Percentiles rank a stretch among this genome's conserved stretches.
Evolutionary conservation across 352 stramenopile genomes (phyloP).

Genomic region (Elongisporangium anandrum): DNA sequence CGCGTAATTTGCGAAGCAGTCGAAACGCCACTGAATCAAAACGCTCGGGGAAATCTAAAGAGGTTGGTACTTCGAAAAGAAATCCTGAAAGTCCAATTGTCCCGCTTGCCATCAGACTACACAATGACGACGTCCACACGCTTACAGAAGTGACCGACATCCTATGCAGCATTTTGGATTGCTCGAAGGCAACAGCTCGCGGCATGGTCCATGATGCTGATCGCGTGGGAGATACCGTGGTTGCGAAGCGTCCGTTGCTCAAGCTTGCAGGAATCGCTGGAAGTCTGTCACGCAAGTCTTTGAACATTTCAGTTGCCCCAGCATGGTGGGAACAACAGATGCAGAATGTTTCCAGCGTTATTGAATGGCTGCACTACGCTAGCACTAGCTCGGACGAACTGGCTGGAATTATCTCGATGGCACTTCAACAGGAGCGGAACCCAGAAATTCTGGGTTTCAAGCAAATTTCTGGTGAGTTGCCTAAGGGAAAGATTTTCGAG

Average conservation of each 20-base stretch:
- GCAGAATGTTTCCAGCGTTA: slow-evolving; percentile 33
- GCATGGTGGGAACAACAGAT: slow-evolving; percentile 70
- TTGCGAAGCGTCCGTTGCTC: slow-evolving; percentile 40
- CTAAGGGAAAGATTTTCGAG: slow-evolving; percentile 4
- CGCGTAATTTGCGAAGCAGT: neutral
- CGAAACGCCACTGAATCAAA: neutral
- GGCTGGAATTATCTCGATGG: slow-evolving; percentile 61
- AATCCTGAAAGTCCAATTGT: neutral
- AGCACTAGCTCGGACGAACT: slow-evolving; percentile 69
- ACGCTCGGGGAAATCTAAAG: neutral
- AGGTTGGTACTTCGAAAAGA: neutral
- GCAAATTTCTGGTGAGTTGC: neutral
- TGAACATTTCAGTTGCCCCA: slow-evolving; percentile 70
- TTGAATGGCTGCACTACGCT: slow-evolving; percentile 75
- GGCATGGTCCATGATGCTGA: slow-evolving; percentile 56
- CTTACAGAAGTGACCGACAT: slow-evolving; percentile 71
- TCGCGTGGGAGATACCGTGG: slow-evolving; percentile 41
- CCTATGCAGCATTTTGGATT: slow-evolving; percentile 46
- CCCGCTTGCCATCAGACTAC: slow-evolving; percentile 61
- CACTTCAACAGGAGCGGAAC: slow-evolving; percentile 45
- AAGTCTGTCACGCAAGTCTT: slow-evolving; percentile 47
- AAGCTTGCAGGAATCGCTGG: slow-evolving; percentile 42
- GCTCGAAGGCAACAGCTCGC: slow-evolving; percentile 46
- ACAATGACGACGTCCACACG: slow-evolving; percentile 84
- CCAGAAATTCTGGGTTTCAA: slow-evolving; percentile 3